Evolutionary conservation across 2,329 filamentous ascomycete genomes (phyloP), one percentile per base, ranked within the genome.

Genomic region (Exophiala oligosperma): DNA sequence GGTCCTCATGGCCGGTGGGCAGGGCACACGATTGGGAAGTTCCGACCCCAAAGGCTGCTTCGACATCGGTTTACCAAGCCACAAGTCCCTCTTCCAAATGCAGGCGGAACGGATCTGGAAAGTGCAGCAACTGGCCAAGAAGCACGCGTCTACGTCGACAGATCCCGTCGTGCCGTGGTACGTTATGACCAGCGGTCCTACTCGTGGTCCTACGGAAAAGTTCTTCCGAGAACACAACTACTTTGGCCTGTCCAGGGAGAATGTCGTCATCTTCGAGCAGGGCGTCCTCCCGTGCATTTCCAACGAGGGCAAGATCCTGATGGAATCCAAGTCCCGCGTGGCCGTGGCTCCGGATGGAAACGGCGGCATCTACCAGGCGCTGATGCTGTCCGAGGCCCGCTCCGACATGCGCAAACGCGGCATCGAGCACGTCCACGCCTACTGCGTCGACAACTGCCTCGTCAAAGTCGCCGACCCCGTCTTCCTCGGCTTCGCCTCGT

Each of bases 361-460:
- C 72, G 94, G 94, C 66, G 94, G 94, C 66, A 87, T 99, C 71
- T 99, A 99, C 83, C 87, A 93, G 77, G 94, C 93, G 52, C 84
- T 99, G 54, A 81, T 96, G 65, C 84, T 84, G 59, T 88, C 89
- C 14, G 88, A 89, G 55, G 89, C 95, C 40, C 85, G 96, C 50
- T 84, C 86, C 46, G 92, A 97, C 76, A 94, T 99, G 89, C 84
- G 85, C 68, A 87, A 86, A 77, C 90, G 93, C 57, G 92, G 92
- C 50, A 89, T 97, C 71, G 78, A 96, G 81, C 94, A 99, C 79
- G 89, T 99, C 62, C 93, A 99, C 76, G 89, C 92, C 49, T 97
- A 97, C 83, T 97, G 94, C 71, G 94, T 99, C 47, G 94, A 99
- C 79, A 99, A 99, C 81, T 97, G 93, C 79, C 84, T 99, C n/a